Evolutionary conservation across 495 filamentous ascomycete species (phyloP), one percentile per base, ranked within the genome.

Genomic region (Lineolata rhizophorae): DNA sequence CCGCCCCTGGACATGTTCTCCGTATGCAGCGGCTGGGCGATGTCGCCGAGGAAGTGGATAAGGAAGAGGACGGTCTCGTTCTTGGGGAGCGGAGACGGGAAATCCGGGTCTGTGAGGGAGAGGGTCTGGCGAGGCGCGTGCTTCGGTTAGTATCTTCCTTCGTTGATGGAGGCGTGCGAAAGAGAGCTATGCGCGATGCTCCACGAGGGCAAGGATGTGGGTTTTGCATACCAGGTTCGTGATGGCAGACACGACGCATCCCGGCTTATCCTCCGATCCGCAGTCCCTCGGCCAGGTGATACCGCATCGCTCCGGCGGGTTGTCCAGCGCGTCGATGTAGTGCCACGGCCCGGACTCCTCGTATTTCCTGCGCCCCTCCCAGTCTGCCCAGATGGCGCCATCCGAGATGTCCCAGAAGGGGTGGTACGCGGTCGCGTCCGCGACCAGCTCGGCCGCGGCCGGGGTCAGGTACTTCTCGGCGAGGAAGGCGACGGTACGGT

Each of bases 301-400:
- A 31, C 60, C 55, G 50, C 73, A 78, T 32, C 37, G 46, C 5
- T 44, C 50, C 2, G 67, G 60, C 21, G 73, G 73, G 28, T 53
- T 49, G 39, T 79, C 73, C 28, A 66, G 48, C 4, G 70, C 71
- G 50, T 79, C 68, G 42, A 75, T 68, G 42, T 56, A 73, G 47
- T 76, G 71, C 34, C 54, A 64, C 0, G 60, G 50, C 6, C 28
- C 16, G 28, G 8, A 30, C 8, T 6, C 11, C 6, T 14, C 11
- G 6, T 6, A 5, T 13, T 6, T 8, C 6, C 6, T 30, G 28
- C 6, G 8, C 16, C 27, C 8, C 8, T 30, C 8, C 8, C 5
- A 9, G 18, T 41, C 38, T 5, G 38, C 35, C 38, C 38, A 41
- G 13, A 30, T 24, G 1, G 38, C 34, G 8, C 12, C 35, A 22